Conservation (phyloP, 345 rosid species). For the Mercurialis annua region DNA sequence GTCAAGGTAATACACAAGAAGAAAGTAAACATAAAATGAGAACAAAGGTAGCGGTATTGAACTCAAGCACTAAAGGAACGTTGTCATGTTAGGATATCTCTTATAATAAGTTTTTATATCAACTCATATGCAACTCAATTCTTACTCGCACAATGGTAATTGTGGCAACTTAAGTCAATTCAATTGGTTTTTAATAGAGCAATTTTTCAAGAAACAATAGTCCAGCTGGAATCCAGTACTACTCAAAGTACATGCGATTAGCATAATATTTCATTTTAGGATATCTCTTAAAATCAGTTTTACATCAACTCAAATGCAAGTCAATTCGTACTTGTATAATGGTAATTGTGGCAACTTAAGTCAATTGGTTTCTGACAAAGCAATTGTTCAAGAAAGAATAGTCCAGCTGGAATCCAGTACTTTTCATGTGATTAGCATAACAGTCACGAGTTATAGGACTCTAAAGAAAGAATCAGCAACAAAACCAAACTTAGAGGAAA, state of each 20-base stretch:
- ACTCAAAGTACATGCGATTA: neutral
- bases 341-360: neutral
- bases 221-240: neutral
- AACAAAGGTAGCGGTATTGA: neutral
- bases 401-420: neutral
- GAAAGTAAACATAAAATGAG: neutral
- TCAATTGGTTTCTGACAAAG: neutral
- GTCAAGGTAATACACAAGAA: neutral
- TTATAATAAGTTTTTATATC: neutral
- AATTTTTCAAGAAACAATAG: neutral
- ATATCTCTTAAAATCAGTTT: too few species aligned
- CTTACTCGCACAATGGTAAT: neutral
- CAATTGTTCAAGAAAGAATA: neutral
- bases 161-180: neutral
- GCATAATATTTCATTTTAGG: too few species aligned
- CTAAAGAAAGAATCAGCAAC: neutral
- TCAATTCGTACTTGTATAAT: constrained; percentile 4
- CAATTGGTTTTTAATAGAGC: neutral
- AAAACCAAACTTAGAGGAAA: neutral
- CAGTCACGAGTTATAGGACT: neutral
- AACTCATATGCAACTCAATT: neutral
- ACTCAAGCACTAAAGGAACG: neutral
- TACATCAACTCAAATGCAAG: too few species aligned
- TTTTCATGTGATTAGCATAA: neutral
- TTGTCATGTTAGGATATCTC: neutral